Percentiles rank a stretch among this genome's conserved stretches.
These are phyloP conservation scores for Ophiostoma fasciatum DNA, from an alignment of 2,329 filamentous ascomycete genomes.

Conservation along the genomic window DNA sequence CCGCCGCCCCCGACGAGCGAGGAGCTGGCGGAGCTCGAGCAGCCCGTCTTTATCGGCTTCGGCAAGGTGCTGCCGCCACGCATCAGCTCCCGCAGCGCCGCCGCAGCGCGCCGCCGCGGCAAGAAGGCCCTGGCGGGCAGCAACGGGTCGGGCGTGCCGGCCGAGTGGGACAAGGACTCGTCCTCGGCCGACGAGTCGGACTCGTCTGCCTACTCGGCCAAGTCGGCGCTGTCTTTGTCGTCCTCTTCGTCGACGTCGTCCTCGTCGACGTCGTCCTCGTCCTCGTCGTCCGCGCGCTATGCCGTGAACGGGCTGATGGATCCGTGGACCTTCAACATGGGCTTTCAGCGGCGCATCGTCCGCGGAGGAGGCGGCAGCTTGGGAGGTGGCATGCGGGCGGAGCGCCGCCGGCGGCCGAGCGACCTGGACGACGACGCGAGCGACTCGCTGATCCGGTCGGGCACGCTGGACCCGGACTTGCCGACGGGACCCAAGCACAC, in stretches of 20 bases:
- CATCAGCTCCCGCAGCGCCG: constrained; percentile 19
- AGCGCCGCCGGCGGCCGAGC: constrained; percentile 18
- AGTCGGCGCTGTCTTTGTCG: constrained; percentile 29
- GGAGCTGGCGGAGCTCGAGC: constrained; percentile 8
- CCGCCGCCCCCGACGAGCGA: constrained; percentile 20
- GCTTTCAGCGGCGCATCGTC: constrained; percentile 45
- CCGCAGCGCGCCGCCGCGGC: constrained; percentile 19
- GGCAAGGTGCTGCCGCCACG: constrained; percentile 9
- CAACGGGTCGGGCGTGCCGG: constrained; percentile 31
- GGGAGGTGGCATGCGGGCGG: no score
- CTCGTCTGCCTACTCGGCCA: constrained; percentile 14
- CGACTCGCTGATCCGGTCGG: constrained; percentile 4
- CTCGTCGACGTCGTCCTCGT: not conserved
- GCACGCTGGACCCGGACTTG: constrained; percentile 7
- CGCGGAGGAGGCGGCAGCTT: constrained; percentile 14
- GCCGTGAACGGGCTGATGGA: constrained; percentile 5
- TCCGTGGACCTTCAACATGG: constrained; percentile 10
- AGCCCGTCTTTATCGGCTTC: constrained; percentile 13
- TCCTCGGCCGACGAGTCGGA: constrained; percentile 26
- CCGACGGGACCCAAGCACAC: constrained; percentile 43
- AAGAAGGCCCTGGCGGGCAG: constrained; percentile 36
- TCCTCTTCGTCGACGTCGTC: constrained; percentile 21
- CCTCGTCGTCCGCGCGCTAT: not conserved
- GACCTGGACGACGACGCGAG: constrained; percentile 1
- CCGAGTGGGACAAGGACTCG: not conserved